Percentiles rank a stretch among this genome's conserved stretches.
phyloP scores from a whole-genome alignment of 2,329 filamentous ascomycete genomes.

The Teratosphaeriaceae sp. region DNA sequence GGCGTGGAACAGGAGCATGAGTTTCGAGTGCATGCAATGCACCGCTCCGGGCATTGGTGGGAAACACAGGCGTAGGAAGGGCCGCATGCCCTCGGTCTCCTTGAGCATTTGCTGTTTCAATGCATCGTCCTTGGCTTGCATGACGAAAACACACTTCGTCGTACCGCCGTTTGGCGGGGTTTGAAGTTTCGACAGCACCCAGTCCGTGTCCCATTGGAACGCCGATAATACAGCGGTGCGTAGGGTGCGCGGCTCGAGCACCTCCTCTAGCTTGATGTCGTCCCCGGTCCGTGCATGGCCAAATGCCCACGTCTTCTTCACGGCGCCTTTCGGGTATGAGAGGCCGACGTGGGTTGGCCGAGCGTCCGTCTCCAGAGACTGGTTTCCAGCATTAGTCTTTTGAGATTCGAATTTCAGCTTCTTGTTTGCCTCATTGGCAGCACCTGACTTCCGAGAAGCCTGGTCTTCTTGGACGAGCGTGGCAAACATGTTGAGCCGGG shows the following conservation, averaged over 20 bases:
- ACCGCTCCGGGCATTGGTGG: constrained; percentile 67
- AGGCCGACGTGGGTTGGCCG: constrained; percentile 10
- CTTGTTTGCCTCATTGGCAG: constrained; percentile 17
- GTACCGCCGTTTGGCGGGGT: constrained; percentile 48
- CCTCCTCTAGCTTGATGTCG: constrained; percentile 83
- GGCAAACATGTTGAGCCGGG: constrained; percentile 20
- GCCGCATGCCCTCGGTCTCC: constrained; percentile 25
- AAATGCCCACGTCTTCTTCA: constrained; percentile 75
- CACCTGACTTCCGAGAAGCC: constrained; percentile 13
- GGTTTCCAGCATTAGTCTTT: background rate
- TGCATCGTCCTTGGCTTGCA: constrained; percentile 49
- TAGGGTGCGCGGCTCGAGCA: constrained; percentile 66
- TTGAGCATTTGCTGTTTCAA: constrained; percentile 27
- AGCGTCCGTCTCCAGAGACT: background rate
- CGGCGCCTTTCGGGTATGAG: constrained; percentile 53
- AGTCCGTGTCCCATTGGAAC: constrained; percentile 78
- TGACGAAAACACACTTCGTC: constrained; percentile 49
- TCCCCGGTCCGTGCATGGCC: constrained; percentile 55
- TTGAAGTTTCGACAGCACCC: constrained; percentile 61
- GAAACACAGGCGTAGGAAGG: constrained; percentile 62
- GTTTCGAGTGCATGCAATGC: constrained; percentile 86
- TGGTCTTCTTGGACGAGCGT: constrained; percentile 17
- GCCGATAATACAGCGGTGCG: constrained; percentile 77
- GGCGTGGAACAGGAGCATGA: constrained; percentile 79
- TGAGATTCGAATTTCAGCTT: constrained; percentile 9